Base-by-base conservation (phyloP, 208 protist genomes). In the Acanthamoeba rhysodes region DNA sequence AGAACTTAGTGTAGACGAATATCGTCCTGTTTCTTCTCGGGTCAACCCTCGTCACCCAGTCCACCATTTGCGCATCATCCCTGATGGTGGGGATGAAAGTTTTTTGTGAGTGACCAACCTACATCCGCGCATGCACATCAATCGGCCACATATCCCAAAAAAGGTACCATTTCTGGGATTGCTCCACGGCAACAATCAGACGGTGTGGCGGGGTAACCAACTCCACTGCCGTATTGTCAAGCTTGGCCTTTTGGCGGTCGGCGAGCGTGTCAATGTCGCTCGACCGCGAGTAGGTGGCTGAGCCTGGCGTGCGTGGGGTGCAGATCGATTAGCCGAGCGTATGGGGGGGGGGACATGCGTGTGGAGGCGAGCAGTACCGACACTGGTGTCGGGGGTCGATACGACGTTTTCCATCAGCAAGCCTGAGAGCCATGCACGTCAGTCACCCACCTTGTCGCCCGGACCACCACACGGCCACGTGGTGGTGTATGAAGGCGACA, bases 1-100 rank as follows among this genome's bases (percentile, higher is more conserved):
- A 45, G n/a, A 93, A 37, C 37, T 93, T 70, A 62, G 57, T 78
- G 48, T 80, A 93, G 34, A 93, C 87, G 37, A 76, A 93, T 12
- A 45, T 91, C 29, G 68, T 91, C 22, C 96, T 48, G n/a, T 78
- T 80, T 29, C 96, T 82, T 48, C 96, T 95, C 29, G 95, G 95
- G 80, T 97, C 96, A 8, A 96, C 59, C 50, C 55, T 64, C n/a
- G 93, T 95, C 24, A 96, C 53, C 66, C 95, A 94, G 24, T 94
- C 34, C 1, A 88, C 18, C 94, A 95, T 96, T 12, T 84, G 53
- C 76, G 95, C 66, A 4, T 94, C 32, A 37, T 90, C 59, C 96
- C 96, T 90, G 62, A 32, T 68, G 62, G 32, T 48, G 45, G 7
- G 45, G 45, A 48, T 10, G 45, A 48, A 48, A 4, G 45, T 10